Base-by-base conservation (phyloP, 108 stramenopile genomes). In the Nitzschia sp. region DNA sequence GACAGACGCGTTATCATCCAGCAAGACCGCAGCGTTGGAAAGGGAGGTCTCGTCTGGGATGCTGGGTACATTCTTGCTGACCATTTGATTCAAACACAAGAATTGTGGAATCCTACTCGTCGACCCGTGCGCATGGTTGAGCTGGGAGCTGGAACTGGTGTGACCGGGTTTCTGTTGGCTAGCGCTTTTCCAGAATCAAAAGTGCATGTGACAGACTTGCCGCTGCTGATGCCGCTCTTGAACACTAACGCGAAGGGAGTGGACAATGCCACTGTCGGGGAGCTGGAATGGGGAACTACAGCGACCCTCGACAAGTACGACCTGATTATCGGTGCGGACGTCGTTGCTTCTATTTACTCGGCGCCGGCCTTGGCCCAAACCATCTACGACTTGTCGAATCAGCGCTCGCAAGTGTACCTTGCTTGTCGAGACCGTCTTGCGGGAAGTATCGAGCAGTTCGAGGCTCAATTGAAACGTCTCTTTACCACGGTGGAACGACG, bases 21-120 rank as follows among this genome's bases (percentile, higher is more conserved):
- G 63, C 93, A 94, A 61, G 80, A 87, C 25, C 85, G 85, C 31
- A 11, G 22, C 2, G 34, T 90, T 5, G 90, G 90, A 63, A 94
- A 94, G 67, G 93, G 93, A 25, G 93, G 90, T 0, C 63, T 91
- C 0, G 80, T 85, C 50, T 94, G 93, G 93, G 90, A 91, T 78
- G 88, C 90, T 9, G 90, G 75, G 17, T 87, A 83, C 53, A 77
- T 89, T 26, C 58, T 94, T n/a, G 93, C 72, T 15, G 85, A 94
- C 38, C 79, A 87, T 68, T 63, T 94, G 28, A 80, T 87, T 50
- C 33, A 35, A 19, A 17, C 68, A 50, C 38, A 63, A 17, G 30
- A 28, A 53, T 34, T 19, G 21, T 15, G 2, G 22, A 45, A 47
- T 22, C 68, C 41, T 35, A 27, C 52, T 26, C 53, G 32, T 22